phyloP scores from a whole-genome alignment of 345 rosid genomes.

The Ricinus communis region DNA sequence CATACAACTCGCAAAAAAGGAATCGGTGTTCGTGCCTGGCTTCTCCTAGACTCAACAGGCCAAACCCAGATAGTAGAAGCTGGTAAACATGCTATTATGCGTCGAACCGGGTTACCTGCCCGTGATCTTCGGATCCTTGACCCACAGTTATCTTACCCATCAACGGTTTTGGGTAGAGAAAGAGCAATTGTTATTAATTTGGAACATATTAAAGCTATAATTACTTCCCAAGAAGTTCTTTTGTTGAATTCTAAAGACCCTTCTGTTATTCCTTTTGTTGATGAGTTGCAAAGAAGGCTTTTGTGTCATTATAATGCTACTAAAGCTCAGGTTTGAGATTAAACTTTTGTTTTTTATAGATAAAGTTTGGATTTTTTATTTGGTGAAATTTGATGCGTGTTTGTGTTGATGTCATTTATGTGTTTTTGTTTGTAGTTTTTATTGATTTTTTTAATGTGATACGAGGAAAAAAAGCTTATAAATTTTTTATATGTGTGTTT shows the following conservation, averaged over 20 bases:
- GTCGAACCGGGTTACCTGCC: slow-evolving; percentile 85
- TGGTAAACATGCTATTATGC: slow-evolving; percentile 89
- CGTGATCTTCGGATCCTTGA: slow-evolving; percentile 90
- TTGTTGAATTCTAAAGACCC: slow-evolving; percentile 84
- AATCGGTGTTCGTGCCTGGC: slow-evolving; percentile 68
- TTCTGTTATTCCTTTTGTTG: slow-evolving; percentile 68
- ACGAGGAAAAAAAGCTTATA: no score
- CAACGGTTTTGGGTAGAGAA: slow-evolving; percentile 84
- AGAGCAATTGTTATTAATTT: slow-evolving; percentile 81
- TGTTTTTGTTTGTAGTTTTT: no score
- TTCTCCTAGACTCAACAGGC: slow-evolving; percentile 58
- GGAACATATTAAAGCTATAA: slow-evolving; percentile 94
- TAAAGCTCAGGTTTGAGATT: slow-evolving; percentile 51
- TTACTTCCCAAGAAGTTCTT: slow-evolving; percentile 83
- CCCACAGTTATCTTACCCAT: slow-evolving; percentile 88
- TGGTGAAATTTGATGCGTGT: no score
- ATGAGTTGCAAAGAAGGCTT: slow-evolving; percentile 67
- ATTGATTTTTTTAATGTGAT: no score
- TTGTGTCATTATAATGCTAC: slow-evolving; percentile 58
- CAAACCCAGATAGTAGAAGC: slow-evolving; percentile 54
- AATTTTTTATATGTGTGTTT: no score
- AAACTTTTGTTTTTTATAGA: not conserved
- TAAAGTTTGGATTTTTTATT: not conserved
- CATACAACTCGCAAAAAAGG: slow-evolving; percentile 54
- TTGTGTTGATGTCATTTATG: no score